Evolutionary conservation across 208 protist species (phyloP), one percentile per base, ranked within the genome.

Genomic region (Acanthamoeba sp.): DNA sequence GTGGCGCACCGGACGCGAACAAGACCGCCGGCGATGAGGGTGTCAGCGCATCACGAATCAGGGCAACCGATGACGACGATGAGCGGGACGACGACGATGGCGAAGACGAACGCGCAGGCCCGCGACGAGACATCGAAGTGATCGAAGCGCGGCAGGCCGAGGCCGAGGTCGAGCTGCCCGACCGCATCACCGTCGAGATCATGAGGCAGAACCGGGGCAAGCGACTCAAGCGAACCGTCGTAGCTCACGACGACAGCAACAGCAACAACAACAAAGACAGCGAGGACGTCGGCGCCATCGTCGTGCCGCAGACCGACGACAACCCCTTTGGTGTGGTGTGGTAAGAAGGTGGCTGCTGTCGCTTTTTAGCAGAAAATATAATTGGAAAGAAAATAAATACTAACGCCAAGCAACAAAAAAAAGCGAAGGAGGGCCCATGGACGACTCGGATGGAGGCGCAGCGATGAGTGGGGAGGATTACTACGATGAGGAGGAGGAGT

Each of bases 271-370:
- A 40, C 27, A 32, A 18, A n/a, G n/a, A n/a, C n/a, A n/a, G n/a
- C 62, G 62, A 69, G 18, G 22, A 14, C 16, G 18, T 55, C 29
- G 62, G 62, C 29, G 62, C 62, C 64, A 40, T 40, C 64, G 27
- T 24, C 6, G 32, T 27, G 64, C 32, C 34, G 20, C 71, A 80
- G 24, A 20, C 20, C 36, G 71, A 80, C n/a, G 71, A 80, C 38
- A 80, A 80, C 36, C 71, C 71, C 71, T 80, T 80, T 45, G 71
- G 71, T 24, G 71, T 20, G 5, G 71, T 80, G 5, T 80, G 71
- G 71, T 80, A 36, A 80, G 22, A 62, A 24, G 50, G 50, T 55
- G 50, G 22, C 50, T 5, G 50, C 50, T 55, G 50, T 52, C 48
- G 18, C 50, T 0, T 55, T 52, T 14, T 50, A 12, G 48, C 48